Evolutionary conservation across 2,329 filamentous ascomycete genomes (phyloP).

Genomic region (Penicillium hesseltinei): DNA sequence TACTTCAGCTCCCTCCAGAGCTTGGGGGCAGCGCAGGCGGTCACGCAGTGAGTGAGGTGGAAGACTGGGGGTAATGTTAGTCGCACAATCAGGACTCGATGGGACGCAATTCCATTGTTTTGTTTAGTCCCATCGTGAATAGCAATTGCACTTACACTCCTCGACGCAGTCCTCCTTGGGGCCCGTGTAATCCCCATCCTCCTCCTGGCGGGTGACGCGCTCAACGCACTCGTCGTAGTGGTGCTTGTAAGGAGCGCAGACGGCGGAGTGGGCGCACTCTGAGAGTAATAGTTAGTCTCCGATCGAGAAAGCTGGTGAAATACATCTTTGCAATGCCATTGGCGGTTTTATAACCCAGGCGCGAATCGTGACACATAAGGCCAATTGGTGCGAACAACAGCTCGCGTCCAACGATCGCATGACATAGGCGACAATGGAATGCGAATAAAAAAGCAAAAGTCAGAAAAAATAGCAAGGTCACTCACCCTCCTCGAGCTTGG

Average conservation of each 20-base stretch:
- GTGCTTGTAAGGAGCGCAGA: constrained; percentile 88
- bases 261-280: constrained; percentile 87
- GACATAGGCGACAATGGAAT: not conserved
- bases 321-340: constrained; percentile 18
- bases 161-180: constrained; percentile 95
- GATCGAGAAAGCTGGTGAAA: not conserved
- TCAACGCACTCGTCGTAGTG: constrained; percentile 98
- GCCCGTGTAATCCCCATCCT: constrained; percentile 68
- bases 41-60: constrained; percentile 96
- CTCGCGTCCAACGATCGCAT: not conserved
- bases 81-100: not conserved
- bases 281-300: constrained; percentile 20
- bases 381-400: constrained; percentile 5
- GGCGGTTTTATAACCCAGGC: constrained; percentile 4
- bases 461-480: constrained; percentile 28
- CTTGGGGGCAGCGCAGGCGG: constrained; percentile 90
- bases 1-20: constrained; percentile 93
- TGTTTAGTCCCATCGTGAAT: not conserved
- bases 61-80: constrained; percentile 66
- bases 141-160: constrained; percentile 73
- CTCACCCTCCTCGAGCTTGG: constrained; percentile 87
- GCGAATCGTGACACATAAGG: constrained; percentile 4
- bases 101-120: not conserved
- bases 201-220: constrained; percentile 71
- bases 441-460: not conserved